Base-by-base conservation (phyloP, 257 asterid genomes). In the Gardenia jasminoides region DNA sequence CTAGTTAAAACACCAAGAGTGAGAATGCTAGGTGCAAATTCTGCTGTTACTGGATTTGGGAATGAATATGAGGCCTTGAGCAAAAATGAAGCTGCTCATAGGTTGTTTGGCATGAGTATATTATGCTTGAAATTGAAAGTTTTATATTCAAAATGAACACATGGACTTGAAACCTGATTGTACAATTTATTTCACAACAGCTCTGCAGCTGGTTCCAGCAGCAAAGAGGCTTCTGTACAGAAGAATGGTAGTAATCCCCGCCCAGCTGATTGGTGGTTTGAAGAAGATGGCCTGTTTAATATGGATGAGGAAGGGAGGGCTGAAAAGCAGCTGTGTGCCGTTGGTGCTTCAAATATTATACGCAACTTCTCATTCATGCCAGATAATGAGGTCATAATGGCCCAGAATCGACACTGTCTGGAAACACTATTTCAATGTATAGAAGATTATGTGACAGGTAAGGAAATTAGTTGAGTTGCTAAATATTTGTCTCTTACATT, bases 331-430 rank as follows among this genome's bases (percentile, higher is more conserved):
- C 93, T 87, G 41, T 91, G 92, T 86, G 97, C 99, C 79, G 97
- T 91, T 67, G 97, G 96, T 85, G 99, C 97, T 82, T 96, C 99
- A 47, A 96, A 96, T 78, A 87, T 92, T 80, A 81, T 96, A 43
- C 90, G 99, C 70, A 96, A 96, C 91, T 93, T 96, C 69, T 96
- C 99, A 52, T 96, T 96, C 81, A 96, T 96, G 99, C 91, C 99
- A 54, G 98, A 96, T 78, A 96, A 96, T 82, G 99, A 93, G 88
- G 88, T 90, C 71, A 91, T 94, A 1, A 93, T 96, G 99, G 97
- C 97, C 56, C 99, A 91, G 88, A 89, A 85, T 84, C 97, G 99
- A 43, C 98, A 93, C 80, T 93, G 97, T 77, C 87, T 96, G 70
- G 99, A 96, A 84, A 96, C 97, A 4, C 82, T 93, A 86, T 92